These are phyloP conservation scores for Hypholoma sublateritium DNA, from an alignment of 768 basidiomycete species.

Conservation along the genomic window DNA sequence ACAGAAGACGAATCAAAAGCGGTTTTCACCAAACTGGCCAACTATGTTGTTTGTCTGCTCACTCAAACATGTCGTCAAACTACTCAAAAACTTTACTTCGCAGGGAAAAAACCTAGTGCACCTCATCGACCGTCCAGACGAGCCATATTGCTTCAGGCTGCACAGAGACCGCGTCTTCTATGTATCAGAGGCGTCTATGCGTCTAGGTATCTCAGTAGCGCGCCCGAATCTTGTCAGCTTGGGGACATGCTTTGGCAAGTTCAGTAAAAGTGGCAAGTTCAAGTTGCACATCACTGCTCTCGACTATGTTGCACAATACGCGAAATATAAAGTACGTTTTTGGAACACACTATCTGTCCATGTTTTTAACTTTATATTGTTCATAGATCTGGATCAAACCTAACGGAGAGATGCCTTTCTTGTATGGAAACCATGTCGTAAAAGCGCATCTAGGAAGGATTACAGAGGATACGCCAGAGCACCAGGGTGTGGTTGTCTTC, in stretches of 20 bases:
- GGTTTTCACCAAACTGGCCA: slow-evolving; percentile 95
- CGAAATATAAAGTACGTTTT: slow-evolving; percentile 86
- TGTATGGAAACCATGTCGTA: slow-evolving; percentile 97
- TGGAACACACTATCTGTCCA: not conserved
- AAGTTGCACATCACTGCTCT: slow-evolving; percentile 93
- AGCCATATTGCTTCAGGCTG: slow-evolving; percentile 92
- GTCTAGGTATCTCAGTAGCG: slow-evolving; percentile 87
- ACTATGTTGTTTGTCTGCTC: slow-evolving; percentile 76
- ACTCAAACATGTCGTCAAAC: not conserved
- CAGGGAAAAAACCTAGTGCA: slow-evolving; percentile 97
- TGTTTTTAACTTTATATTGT: not conserved
- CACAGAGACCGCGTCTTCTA: slow-evolving; percentile 96
- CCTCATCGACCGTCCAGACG: slow-evolving; percentile 91
- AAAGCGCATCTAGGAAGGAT: slow-evolving; percentile 99
- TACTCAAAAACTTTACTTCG: slow-evolving; percentile 2
- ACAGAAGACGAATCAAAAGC: slow-evolving; percentile 97
- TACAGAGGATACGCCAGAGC: slow-evolving; percentile 98
- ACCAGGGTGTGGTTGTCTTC: slow-evolving; percentile 96
- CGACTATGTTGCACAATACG: slow-evolving; percentile 93
- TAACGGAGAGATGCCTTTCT: slow-evolving; percentile 98
- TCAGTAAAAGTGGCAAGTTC: slow-evolving; percentile 96
- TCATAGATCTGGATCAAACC: slow-evolving; percentile 96
- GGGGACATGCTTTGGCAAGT: slow-evolving; percentile 97
- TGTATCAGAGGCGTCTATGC: slow-evolving; percentile 94
- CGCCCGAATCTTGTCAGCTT: slow-evolving; percentile 89